Evolutionary conservation across 768 basidiomycete species (phyloP), one percentile per base, ranked within the genome.

Genomic region (Suillus plorans): DNA sequence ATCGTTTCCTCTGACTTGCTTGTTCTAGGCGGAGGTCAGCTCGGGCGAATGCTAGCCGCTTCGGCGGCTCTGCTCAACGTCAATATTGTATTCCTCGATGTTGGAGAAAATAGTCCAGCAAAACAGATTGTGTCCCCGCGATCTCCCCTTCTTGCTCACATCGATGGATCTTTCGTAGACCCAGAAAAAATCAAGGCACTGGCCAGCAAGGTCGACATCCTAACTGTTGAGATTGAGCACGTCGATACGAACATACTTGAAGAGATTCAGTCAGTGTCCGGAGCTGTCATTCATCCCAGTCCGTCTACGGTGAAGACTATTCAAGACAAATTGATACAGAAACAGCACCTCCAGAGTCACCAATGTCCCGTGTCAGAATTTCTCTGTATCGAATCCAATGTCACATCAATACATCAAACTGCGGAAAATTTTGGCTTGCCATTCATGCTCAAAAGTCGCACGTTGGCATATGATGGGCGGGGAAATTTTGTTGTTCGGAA

Each of bases 151-250:
- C 72, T 82, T 73, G 59, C 70, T 12, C 97, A 99, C 72, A 79
- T 96, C 70, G 91, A 98, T 70, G 97, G 97, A 56, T 90, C 94
- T 5, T 99, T 97, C 78, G 79, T 90, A 31, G 90, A 95, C 72
- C 84, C 90, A 0, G 78, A 77, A 14, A 89, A 91, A 72, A 97
- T 99, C 69, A 83, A 81, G 50, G 84, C 91, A 67, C 85, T 99
- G 44, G 94, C 95, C 0, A 66, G 75, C 14, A 87, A 88, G 72
- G 95, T 91, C 37, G 91, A 98, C 70, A 80, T 99, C 41, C 80
- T 99, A 58, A 99, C 97, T 0, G 88, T 97, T 60, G 97, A 99
- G 81, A 99, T 98, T 41, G 97, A 99, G 77, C 97, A 99, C 71
- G 94, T 99, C 66, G 86, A 97, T 67, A 92, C 84, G 13, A 80